Evolutionary conservation across 495 filamentous ascomycete genomes (phyloP).

Genomic region (Aspergillus sparsus): DNA sequence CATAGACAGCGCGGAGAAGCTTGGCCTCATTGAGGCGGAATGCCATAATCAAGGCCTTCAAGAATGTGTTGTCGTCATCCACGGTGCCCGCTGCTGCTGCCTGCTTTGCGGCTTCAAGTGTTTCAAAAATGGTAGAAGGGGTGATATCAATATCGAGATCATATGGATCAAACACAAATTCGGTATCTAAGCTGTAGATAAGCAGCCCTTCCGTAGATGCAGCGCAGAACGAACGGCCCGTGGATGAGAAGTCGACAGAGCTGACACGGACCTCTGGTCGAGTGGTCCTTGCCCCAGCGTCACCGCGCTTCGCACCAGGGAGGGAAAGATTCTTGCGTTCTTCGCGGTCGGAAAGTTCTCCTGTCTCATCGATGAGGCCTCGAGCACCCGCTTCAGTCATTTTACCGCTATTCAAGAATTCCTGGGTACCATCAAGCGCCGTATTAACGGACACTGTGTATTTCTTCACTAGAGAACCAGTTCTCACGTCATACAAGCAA

Average conservation of each 20-base stretch:
- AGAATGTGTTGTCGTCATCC: conserved; percentile 67
- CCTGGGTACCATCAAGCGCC: conserved; percentile 91
- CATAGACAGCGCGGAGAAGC: conserved; percentile 80
- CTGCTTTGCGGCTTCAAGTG: conserved; percentile 56
- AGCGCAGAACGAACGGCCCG: conserved; percentile 87
- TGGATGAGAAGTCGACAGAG: conserved; percentile 82
- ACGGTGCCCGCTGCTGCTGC: conserved; percentile 31
- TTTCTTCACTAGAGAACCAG: conserved; percentile 88
- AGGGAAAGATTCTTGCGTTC: conserved; percentile 79
- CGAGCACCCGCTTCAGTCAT: conserved; percentile 88
- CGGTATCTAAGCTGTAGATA: conserved; percentile 83
- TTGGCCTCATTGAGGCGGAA: conserved; percentile 85
- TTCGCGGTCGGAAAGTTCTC: conserved; percentile 86
- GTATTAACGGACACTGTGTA: conserved; percentile 93
- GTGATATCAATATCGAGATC: conserved; percentile 94
- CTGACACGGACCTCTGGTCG: conserved; percentile 84
- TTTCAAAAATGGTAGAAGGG: conserved; percentile 72
- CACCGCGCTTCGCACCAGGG: conserved; percentile 86
- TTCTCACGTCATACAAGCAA: conserved; percentile 87
- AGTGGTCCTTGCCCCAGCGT: conserved; percentile 71
- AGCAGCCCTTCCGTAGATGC: conserved; percentile 92
- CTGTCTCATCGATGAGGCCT: conserved; percentile 79
- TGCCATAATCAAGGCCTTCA: conserved; percentile 93
- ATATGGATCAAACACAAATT: conserved; percentile 84
- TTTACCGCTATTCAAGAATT: conserved; percentile 88